phyloP scores from a whole-genome alignment of 768 basidiomycete genomes.

The Suillus plorans region DNA sequence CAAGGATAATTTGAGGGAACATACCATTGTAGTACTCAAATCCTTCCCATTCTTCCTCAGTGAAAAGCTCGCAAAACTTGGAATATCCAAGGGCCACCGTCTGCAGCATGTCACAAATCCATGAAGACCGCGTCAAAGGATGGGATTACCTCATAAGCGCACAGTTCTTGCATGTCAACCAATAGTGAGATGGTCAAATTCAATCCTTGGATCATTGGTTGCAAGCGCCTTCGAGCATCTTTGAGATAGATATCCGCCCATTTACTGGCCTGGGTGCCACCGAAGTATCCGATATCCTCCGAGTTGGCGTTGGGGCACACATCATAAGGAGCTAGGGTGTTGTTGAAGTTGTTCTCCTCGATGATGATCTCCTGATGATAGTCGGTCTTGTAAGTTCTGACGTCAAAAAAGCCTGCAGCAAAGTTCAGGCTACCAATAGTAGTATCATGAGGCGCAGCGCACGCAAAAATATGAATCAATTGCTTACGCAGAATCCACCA shows the following conservation, averaged over 20 bases:
- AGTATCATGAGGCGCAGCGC: constrained; percentile 20
- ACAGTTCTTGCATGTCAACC: constrained; percentile 36
- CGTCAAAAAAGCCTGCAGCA: constrained; percentile 50
- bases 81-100: constrained; percentile 51
- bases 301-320: constrained; percentile 32
- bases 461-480: constrained; percentile 2
- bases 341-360: constrained; percentile 45
- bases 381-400: constrained; percentile 37
- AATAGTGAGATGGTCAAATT: constrained; percentile 30
- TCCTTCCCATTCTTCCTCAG: constrained; percentile 50
- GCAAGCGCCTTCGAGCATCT: constrained; percentile 35
- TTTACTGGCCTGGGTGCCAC: constrained; percentile 17
- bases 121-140: background rate
- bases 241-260: constrained; percentile 44
- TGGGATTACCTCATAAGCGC: constrained; percentile 38
- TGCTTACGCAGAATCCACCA: constrained; percentile 33
- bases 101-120: constrained; percentile 18
- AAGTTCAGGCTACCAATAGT: constrained; percentile 38
- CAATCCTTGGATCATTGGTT: constrained; percentile 30
- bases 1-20: constrained; percentile 4
- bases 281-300: constrained; percentile 22
- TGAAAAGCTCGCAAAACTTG: constrained; percentile 50
- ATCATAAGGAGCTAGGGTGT: constrained; percentile 44
- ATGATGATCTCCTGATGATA: constrained; percentile 51
- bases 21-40: constrained; percentile 42